phyloP scores from a whole-genome alignment of 2,329 filamentous ascomycete genomes.

The Fusarium burgessii region DNA sequence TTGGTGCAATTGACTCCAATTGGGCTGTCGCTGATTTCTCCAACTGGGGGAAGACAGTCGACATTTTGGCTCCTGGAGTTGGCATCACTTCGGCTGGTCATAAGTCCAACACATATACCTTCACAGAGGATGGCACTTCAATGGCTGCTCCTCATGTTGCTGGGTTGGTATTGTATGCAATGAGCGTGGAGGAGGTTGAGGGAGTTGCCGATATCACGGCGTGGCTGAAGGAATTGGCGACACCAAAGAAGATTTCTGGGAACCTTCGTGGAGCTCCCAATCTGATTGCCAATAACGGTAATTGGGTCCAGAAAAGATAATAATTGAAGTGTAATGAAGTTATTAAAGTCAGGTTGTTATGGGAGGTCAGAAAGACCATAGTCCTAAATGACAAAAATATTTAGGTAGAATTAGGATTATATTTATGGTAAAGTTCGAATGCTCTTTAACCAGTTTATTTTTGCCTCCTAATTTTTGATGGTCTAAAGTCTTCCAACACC shows the following conservation, averaged over 20 bases:
- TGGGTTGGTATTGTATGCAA: constrained; percentile 61
- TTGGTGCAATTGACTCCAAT: constrained; percentile 48
- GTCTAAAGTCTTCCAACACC: too few species aligned
- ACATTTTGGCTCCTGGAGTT: constrained; percentile 61
- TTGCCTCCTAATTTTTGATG: background rate
- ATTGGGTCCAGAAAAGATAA: background rate
- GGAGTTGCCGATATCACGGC: constrained; percentile 8
- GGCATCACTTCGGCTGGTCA: constrained; percentile 53
- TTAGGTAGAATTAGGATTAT: too few species aligned
- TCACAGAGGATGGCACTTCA: constrained; percentile 59
- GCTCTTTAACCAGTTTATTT: background rate
- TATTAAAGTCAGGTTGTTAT: too few species aligned
- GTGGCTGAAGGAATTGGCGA: constrained; percentile 7
- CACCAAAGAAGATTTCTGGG: constrained; percentile 1
- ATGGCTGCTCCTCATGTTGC: constrained; percentile 66
- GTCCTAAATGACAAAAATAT: too few species aligned
- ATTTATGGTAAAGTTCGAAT: too few species aligned
- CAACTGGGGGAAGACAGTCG: constrained; percentile 59
- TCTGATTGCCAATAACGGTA: constrained; percentile 22
- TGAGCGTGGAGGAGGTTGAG: constrained; percentile 10
- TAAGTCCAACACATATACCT: constrained; percentile 50
- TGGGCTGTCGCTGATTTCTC: constrained; percentile 55
- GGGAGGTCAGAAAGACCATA: too few species aligned
- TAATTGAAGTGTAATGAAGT: too few species aligned
- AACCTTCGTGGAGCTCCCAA: constrained; percentile 2